Base-by-base conservation (phyloP, 495 filamentous ascomycete species). In the Penicillium roqueforti region DNA sequence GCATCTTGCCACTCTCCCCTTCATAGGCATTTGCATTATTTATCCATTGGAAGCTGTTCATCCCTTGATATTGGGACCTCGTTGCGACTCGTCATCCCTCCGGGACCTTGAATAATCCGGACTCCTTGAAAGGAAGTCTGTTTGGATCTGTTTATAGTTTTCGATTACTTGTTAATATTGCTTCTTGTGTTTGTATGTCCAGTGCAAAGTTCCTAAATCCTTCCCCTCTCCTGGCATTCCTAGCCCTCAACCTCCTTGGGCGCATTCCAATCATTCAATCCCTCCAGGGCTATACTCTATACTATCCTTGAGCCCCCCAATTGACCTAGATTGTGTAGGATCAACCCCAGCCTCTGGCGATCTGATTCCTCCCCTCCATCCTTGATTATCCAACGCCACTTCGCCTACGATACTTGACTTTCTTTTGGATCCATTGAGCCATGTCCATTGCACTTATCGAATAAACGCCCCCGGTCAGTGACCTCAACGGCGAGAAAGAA, bases 181-280 rank as follows among this genome's bases (percentile, higher is more conserved):
- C 56, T 31, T 49, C 8, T 9, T 51, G 60, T 57, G 56, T 54
- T 52, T 60, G 29, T 64, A 29, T 39, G 58, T 65, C 23, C 47
- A 43, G 28, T 39, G 22, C 42, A 45, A 57, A 47, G 8, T 39
- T 51, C 37, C 40, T 41, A 47, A 41, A 46, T 41, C 44, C 47
- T 59, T 62, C 47, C 63, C 57, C 50, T 57, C 57, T 55, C 62
- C 69, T 61, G 61, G 65, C 68, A 72, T 72, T 72, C 69, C 57
- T 55, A 57, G 37, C 57, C 53, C 25, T 43, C 47, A 14, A 28
- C 49, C 55, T 53, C 61, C 62, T 59, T 65, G 60, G 61, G 47
- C 49, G 54, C 65, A 72, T 72, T 71, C 66, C 61, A 63, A 26
- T 48, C 56, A 22, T 36, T 54, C 41, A 32, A 53, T 60, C 47